phyloP scores from a whole-genome alignment of 768 basidiomycete genomes.

The Mycena alexandri region DNA sequence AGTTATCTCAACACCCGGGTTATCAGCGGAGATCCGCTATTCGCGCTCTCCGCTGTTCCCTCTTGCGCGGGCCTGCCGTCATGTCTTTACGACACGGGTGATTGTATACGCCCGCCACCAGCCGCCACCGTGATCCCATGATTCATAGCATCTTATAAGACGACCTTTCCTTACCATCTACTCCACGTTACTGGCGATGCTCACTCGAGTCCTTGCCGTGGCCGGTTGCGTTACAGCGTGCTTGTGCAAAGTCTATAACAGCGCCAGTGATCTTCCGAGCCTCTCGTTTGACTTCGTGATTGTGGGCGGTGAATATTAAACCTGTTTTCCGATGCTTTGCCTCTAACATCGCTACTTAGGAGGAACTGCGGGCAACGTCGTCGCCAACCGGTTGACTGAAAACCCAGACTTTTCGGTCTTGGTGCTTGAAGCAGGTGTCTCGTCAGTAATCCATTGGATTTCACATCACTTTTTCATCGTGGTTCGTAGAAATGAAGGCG shows the following conservation, averaged over 20 bases:
- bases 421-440: constrained; percentile 22
- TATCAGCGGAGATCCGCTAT: too few species aligned
- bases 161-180: neutral
- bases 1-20: too few species aligned
- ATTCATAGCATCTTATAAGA: constrained; percentile 2
- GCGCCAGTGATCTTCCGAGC: constrained; percentile 14
- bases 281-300: constrained; percentile 19
- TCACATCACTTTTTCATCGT: constrained; percentile 3
- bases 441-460: constrained; percentile 7
- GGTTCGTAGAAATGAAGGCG: constrained; percentile 12
- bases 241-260: constrained; percentile 17
- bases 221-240: constrained; percentile 9
- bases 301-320: constrained; percentile 19
- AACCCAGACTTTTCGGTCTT: constrained; percentile 13
- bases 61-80: too few species aligned
- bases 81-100: too few species aligned
- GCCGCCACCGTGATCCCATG: too few species aligned
- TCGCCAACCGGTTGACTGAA: constrained; percentile 19
- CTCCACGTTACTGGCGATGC: constrained; percentile 19
- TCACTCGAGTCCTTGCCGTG: constrained; percentile 7
- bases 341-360: constrained; percentile 15
- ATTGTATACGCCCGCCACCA: too few species aligned
- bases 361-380: constrained; percentile 18
- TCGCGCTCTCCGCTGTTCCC: too few species aligned
- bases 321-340: constrained; percentile 17